phyloP scores from a whole-genome alignment of 805 yeast species.

The Suhomyces xylopsoci region DNA sequence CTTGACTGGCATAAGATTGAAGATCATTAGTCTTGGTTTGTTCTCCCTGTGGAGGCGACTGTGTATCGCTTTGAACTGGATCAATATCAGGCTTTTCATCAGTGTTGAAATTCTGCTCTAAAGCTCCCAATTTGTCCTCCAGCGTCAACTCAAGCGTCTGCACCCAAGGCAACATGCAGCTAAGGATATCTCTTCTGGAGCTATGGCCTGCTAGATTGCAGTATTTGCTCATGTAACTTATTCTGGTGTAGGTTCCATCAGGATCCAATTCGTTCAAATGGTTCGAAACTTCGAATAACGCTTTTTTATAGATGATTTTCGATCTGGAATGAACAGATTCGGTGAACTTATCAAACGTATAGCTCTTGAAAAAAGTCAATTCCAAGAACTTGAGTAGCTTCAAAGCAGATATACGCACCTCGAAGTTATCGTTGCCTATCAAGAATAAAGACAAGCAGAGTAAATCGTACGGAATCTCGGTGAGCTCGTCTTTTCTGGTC shows the following conservation, averaged over 20 bases:
- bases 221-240: constrained; percentile 70
- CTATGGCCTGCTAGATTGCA: constrained; percentile 56
- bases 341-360: constrained; percentile 50
- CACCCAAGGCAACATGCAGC: constrained; percentile 90
- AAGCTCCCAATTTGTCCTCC: neutral
- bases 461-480: constrained; percentile 56
- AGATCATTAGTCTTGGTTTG: neutral
- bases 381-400: constrained; percentile 69
- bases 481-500: constrained; percentile 41
- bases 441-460: constrained; percentile 76
- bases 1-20: neutral
- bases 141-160: constrained; percentile 68
- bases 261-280: constrained; percentile 57
- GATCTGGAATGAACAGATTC: constrained; percentile 74
- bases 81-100: neutral
- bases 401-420: constrained; percentile 70
- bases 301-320: constrained; percentile 81
- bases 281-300: constrained; percentile 73
- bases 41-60: neutral
- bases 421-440: constrained; percentile 67
- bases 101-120: neutral
- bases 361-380: constrained; percentile 39
- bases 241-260: constrained; percentile 56
- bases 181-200: constrained; percentile 72
- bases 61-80: neutral